Evolutionary conservation across 148 eudicot genomes (phyloP).

Genomic region (Hydrangea macrophylla): DNA sequence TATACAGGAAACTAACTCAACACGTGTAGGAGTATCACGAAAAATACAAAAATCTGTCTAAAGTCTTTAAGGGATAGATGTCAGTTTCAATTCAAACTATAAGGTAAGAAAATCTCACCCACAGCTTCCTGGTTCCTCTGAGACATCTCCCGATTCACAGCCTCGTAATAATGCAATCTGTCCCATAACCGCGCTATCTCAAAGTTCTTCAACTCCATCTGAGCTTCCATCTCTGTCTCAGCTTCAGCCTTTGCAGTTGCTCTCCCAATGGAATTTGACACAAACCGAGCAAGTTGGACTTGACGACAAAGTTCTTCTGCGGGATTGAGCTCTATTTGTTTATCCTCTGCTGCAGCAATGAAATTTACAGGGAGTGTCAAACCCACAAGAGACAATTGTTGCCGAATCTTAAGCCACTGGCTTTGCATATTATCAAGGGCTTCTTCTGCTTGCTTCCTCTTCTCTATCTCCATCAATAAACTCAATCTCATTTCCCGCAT

Average conservation of each 20-base stretch:
- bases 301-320: conserved; percentile 65
- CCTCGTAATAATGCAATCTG: conserved; percentile 80
- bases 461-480: conserved; percentile 84
- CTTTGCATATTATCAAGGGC: conserved; percentile 45
- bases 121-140: conserved; percentile 95
- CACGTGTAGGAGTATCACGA: background rate
- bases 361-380: conserved; percentile 62
- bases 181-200: conserved; percentile 89
- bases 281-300: conserved; percentile 60
- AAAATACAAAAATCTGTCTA: background rate
- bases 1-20: background rate
- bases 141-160: conserved; percentile 94
- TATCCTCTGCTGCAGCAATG: conserved; percentile 34
- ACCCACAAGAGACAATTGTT: conserved; percentile 61
- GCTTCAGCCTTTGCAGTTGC: conserved; percentile 80
- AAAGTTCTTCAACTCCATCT: conserved; percentile 71
- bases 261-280: conserved; percentile 74
- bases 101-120: conserved; percentile 46
- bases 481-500: conserved; percentile 73
- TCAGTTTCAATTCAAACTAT: background rate
- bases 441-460: conserved; percentile 87
- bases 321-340: conserved; percentile 32
- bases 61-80: no score
- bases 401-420: conserved; percentile 61
- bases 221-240: conserved; percentile 79